Percentiles rank a stretch among this genome's conserved stretches.
Conservation (phyloP, 176 grass and related monocot genomes). For the maize (Zea mays) region DNA sequence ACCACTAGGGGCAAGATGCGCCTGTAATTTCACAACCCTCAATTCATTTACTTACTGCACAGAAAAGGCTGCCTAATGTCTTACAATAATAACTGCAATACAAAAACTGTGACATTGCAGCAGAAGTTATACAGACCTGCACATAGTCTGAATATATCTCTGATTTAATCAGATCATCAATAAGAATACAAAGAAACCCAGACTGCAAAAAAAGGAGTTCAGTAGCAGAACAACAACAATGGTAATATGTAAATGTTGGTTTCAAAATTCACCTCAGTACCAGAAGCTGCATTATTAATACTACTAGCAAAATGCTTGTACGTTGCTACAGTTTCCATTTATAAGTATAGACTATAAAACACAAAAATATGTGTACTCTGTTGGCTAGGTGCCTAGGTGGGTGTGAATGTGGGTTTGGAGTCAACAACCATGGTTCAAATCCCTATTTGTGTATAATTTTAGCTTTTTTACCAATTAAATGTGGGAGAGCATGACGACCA, state of each 20-base stretch:
- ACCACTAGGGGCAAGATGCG: slow-evolving; percentile 84
- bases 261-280: neutral
- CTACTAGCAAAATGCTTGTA: too few relatives aligned
- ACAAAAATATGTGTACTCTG: too few relatives aligned
- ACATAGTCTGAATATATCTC: slow-evolving; percentile 91
- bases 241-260: slow-evolving; percentile 1
- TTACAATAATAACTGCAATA: slow-evolving; percentile 3
- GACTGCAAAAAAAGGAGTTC: slow-evolving; percentile 36
- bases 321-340: too few relatives aligned
- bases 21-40: slow-evolving; percentile 57
- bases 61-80: neutral
- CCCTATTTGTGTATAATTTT: too few relatives aligned
- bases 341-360: too few relatives aligned
- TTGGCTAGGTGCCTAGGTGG: too few relatives aligned
- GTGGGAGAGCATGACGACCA: too few relatives aligned
- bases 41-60: slow-evolving; percentile 27
- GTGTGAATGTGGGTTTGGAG: too few relatives aligned
- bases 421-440: too few relatives aligned
- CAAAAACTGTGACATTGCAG: slow-evolving; percentile 16
- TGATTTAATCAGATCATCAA: slow-evolving; percentile 77
- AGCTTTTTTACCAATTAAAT: too few relatives aligned
- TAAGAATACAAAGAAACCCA: slow-evolving; percentile 57
- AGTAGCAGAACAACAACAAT: slow-evolving; percentile 23
- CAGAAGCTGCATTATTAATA: slow-evolving; percentile 6
- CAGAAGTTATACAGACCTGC: slow-evolving; percentile 58